Evolutionary conservation across 2,329 filamentous ascomycete genomes (phyloP), one percentile per base, ranked within the genome.

Genomic region (Fusarium devonianum): DNA sequence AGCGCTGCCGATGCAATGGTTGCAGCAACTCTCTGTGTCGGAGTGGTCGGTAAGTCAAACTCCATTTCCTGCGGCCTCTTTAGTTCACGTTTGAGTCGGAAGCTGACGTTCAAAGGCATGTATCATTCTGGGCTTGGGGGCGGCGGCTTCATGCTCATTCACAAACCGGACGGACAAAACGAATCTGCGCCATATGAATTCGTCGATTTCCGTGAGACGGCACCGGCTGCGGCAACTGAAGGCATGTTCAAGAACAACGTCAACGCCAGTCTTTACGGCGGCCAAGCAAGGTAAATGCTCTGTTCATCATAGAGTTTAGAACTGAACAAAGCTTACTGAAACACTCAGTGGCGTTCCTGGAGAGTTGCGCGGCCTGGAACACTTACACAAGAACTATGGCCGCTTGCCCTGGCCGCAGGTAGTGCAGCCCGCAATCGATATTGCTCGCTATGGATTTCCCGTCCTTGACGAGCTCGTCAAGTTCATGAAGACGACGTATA

Each of bases 121-220:
- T 86, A 87, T 55, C 85, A 88, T 64, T 76, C 73, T 58, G 89
- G 89, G 4, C 83, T 93, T 47, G 88, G 87, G 5, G 90, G 90
- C 4, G 90, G 90, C 11, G 90, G 90, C 2, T 94, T 94, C 70
- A 83, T 89, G 79, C 76, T 92, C 3, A 78, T 92, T n/a, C 80
- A 86, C 52, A 73, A 78, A 3, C 71, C 80, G 5, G 80, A 88
- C 54, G 87, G 87, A 5, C 23, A 42, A 7, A 34, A 43, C 12
- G 12, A 29, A 3, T n/a, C 25, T 73, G 74, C 7, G 1, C 26
- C 45, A 0, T 93, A 90, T 65, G 90, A 95, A 62, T 88, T 85
- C 58, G 84, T 96, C 58, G 91, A 96, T 68, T 96, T 94, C 69
- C 80, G 92, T 12, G 92, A 96, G 70, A 90, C 84, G 0, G 92